Evolutionary conservation across 306 rosid genomes (phyloP), one percentile per base, ranked within the genome.

Genomic region (Malus fusca): DNA sequence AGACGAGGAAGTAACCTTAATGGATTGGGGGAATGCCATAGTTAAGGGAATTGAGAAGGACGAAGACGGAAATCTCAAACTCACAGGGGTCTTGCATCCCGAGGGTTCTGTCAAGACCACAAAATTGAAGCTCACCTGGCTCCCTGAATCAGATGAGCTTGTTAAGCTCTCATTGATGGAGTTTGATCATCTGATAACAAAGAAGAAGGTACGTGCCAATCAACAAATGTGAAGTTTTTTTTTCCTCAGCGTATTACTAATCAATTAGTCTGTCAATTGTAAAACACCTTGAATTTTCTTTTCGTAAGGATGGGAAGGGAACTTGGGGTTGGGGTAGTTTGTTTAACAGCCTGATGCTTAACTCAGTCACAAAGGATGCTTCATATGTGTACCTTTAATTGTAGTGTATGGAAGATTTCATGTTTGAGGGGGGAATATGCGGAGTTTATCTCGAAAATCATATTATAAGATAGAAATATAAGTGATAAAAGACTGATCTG

Each of bases 11-110:
- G 87, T 95, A 52, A 92, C 96, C 17, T 77, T 95, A 69, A 95
- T 95, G 99, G 99, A 92, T 81, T 95, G 99, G 99, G 97, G 93
- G 48, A 95, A 90, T 85, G 99, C 97, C 66, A 84, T 95, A 26
- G 85, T 92, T 30, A 88, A 88, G 82, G 86, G 78, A 74, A 85
- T 90, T 68, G 85, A 85, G 80, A 95, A 83, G 82, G 93, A 90
- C 83, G 83, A 84, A 74, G 86, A 84, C 64, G 97, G 97, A 68
- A 85, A 81, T 26, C 76, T 95, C 72, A 84, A 90, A 8, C 88
- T 87, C 85, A 84, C 79, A 17, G 97, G 98, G 69, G 88, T 86
- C 74, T 88, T 95, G 88, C 93, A 95, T 83, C 96, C 88, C 42
- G 92, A 95, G 79, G 97, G 97, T 72, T 95, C 98, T 65, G 96